Percentiles rank a stretch among this genome's conserved stretches.
Conservation (phyloP, 78 protist genomes). For the Guillardia theta region DNA sequence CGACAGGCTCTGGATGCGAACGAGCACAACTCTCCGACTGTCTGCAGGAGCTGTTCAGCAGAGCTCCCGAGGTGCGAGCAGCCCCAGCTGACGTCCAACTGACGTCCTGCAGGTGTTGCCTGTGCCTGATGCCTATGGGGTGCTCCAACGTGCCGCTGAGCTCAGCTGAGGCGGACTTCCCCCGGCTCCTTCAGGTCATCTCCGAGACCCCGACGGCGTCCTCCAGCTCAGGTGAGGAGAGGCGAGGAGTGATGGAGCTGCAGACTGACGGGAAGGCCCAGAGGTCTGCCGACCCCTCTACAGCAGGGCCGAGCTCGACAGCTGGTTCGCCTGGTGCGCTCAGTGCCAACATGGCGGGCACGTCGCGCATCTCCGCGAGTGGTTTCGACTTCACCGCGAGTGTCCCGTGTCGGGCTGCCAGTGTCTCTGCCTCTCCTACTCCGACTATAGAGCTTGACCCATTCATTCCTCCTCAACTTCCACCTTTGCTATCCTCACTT, state of each 20-base stretch:
- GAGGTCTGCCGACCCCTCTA: background rate
- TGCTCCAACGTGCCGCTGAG: background rate
- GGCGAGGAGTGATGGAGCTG: background rate
- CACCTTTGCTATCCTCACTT: too few species aligned
- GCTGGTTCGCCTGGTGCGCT: background rate
- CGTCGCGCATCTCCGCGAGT: too few species aligned
- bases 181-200: background rate
- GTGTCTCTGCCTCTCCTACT: too few species aligned
- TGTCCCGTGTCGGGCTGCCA: too few species aligned
- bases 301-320: background rate
- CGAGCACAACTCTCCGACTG: background rate
- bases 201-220: background rate
- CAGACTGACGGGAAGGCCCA: background rate
- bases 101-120: background rate
- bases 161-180: background rate
- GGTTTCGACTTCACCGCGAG: too few species aligned
- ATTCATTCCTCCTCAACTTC: too few species aligned
- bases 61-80: too few species aligned
- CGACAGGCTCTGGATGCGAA: too few species aligned
- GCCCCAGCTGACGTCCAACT: background rate
- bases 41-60: background rate
- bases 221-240: background rate
- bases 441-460: too few species aligned
- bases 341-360: too few species aligned
- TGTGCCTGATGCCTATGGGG: slow-evolving; percentile 1